These are phyloP conservation scores for Nicotiana tomentosiformis DNA, from an alignment of 257 asterid species.

Conservation along the genomic window DNA sequence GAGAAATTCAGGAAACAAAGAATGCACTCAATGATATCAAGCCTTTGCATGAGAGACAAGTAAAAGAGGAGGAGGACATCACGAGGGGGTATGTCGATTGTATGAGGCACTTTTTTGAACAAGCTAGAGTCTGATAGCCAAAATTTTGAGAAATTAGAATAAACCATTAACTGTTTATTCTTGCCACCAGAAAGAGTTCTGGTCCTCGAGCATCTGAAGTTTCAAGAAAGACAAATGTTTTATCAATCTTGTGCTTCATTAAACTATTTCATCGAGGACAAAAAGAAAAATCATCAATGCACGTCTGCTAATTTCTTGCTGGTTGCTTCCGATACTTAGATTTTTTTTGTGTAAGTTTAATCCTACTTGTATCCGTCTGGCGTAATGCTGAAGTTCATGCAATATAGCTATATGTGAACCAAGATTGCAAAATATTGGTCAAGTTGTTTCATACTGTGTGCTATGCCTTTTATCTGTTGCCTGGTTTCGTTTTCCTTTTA, in stretches of 20 bases:
- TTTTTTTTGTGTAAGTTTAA: not conserved
- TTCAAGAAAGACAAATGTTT: not conserved
- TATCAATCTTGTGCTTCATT: not conserved
- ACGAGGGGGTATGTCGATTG: constrained; percentile 63
- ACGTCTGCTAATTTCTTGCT: not conserved
- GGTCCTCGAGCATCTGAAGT: not conserved
- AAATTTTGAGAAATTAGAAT: not conserved
- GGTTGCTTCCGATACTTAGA: not conserved
- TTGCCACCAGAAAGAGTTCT: not conserved
- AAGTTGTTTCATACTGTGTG: not conserved
- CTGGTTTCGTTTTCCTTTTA: not conserved
- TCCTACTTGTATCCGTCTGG: not conserved
- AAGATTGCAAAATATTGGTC: not conserved
- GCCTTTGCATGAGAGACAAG: constrained; percentile 55
- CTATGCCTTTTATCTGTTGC: not conserved
- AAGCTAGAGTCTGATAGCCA: not conserved
- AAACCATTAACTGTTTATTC: not conserved
- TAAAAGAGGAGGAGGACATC: constrained; percentile 76
- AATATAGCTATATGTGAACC: constrained; percentile 2
- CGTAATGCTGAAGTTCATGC: not conserved
- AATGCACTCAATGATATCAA: constrained; percentile 55
- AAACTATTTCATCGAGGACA: not conserved
- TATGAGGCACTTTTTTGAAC: not conserved
- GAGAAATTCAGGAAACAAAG: constrained; percentile 66
- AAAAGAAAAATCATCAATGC: not conserved